Evolutionary conservation across 176 grass and related monocot genomes (phyloP), one percentile per base, ranked within the genome.

Genomic region (Bolboschoenus planiculmis): DNA sequence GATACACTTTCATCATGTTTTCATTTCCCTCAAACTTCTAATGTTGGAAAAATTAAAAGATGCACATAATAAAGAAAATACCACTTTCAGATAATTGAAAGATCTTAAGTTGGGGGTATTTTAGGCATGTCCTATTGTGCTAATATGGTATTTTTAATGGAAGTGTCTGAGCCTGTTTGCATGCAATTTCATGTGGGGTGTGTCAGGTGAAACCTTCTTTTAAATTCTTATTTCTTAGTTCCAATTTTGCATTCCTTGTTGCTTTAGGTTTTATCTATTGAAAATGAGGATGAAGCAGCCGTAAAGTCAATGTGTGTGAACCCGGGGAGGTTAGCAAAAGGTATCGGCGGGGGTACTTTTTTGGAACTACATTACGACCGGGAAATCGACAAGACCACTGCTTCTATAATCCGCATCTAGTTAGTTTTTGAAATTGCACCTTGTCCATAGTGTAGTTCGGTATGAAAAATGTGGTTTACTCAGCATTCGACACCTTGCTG

Each of bases 311-410:
- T 98, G 77, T 98, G 90, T 39, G 56, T 95, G 59, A 98, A 98
- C 80, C 89, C 95, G 39, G 96, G 96, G 51, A 98, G 96, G 68
- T 79, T 98, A 73, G 86, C 92, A 9, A 95, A 93, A 83, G 96
- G 96, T 62, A 95, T 98, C 36, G 92, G 96, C 11, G 92, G 96
- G 29, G 96, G 96, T 51, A 98, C 89, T 47, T 98, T 95, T 83
- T 80, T 91, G 77, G 92, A 98, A 79, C 84, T 98, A 57, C 78
- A 89, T 87, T 98, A 93, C 84, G 85, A 91, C 23, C 35, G 81
- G 47, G 61, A 91, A 10, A 60, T 82, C 1, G 83, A 85, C 29
- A 90, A 80, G 53, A 86, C 87, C 18, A 91, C 68, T 13, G 91
- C 90, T 63, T 90, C 85, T 39, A 90, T 98, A 20, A 87, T 93